A percentile compares a stretch with the other conserved stretches of the same genome.
phyloP scores from a whole-genome alignment of 2,329 filamentous ascomycete species.

The Sporothrix protearum region DNA sequence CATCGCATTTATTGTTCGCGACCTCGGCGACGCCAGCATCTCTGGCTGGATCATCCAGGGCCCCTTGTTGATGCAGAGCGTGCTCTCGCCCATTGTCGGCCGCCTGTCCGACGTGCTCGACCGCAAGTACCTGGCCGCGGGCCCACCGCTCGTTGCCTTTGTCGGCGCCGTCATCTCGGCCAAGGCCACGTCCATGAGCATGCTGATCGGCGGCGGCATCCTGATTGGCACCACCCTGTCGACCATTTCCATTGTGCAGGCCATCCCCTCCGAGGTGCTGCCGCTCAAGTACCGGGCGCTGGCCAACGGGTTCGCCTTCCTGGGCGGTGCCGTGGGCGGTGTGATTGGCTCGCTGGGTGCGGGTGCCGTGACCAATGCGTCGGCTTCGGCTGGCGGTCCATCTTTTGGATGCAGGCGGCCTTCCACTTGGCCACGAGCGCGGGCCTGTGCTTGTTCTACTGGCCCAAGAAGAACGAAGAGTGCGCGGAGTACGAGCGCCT shows the following conservation, averaged over 20 bases:
- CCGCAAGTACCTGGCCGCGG: conserved; percentile 50
- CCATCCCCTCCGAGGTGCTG: conserved; percentile 55
- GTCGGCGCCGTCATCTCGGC: conserved; percentile 53
- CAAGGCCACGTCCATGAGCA: conserved; percentile 52
- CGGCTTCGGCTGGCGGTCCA: conserved; percentile 49
- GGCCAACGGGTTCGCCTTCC: conserved; percentile 51
- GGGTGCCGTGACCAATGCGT: conserved; percentile 50
- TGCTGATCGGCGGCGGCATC: conserved; percentile 55
- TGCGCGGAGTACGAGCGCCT: conserved; percentile 32
- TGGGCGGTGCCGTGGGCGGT: conserved; percentile 51
- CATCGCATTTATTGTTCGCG: conserved; percentile 53
- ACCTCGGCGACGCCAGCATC: conserved; percentile 49
- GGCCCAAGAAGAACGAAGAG: conserved; percentile 41
- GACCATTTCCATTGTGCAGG: conserved; percentile 53
- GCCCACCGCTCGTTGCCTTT: conserved; percentile 53
- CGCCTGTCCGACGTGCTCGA: conserved; percentile 56
- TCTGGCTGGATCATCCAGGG: conserved; percentile 57
- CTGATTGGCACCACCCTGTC: conserved; percentile 53
- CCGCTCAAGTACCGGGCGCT: conserved; percentile 55
- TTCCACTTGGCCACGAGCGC: conserved; percentile 48
- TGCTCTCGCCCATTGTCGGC: conserved; percentile 54
- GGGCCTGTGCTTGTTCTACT: conserved; percentile 48
- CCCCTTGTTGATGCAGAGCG: conserved; percentile 55
- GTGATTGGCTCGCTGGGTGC: conserved; percentile 48
- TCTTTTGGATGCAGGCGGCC: conserved; percentile 58